These are phyloP conservation scores for Helminthosporium solani DNA, from an alignment of 2,329 filamentous ascomycete genomes.

Conservation along the genomic window DNA sequence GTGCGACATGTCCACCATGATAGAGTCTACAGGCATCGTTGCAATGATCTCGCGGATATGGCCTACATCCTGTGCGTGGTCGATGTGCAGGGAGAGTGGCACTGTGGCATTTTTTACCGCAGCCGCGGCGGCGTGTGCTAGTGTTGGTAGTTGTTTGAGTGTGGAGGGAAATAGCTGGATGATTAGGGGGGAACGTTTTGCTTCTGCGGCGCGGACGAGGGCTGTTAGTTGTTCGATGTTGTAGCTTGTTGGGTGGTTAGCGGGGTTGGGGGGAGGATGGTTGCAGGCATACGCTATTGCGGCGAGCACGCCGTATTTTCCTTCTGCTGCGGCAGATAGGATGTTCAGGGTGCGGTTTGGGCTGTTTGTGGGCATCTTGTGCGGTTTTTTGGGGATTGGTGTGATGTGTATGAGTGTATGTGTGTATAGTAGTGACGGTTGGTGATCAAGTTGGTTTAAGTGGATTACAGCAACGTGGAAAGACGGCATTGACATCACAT, in stretches of 20 bases:
- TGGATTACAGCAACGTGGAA: background rate
- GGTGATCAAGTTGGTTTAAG: background rate
- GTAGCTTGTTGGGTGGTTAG: no score
- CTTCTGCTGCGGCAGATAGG: conserved; percentile 56
- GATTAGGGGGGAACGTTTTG: conserved; percentile 36
- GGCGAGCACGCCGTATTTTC: conserved; percentile 60
- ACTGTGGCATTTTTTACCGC: conserved; percentile 45
- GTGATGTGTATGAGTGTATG: background rate
- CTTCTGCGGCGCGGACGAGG: conserved; percentile 36
- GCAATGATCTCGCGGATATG: conserved; percentile 44
- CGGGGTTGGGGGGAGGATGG: background rate
- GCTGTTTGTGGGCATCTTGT: conserved; percentile 14
- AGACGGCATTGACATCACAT: conserved; percentile 1
- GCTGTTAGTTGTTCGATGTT: conserved; percentile 40
- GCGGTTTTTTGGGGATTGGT: background rate
- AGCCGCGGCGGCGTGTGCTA: conserved; percentile 47
- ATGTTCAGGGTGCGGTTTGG: conserved; percentile 46
- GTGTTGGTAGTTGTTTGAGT: conserved; percentile 60
- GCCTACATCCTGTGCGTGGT: conserved; percentile 49
- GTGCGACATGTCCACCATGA: conserved; percentile 77
- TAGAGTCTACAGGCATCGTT: conserved; percentile 65
- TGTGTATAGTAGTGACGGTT: no score
- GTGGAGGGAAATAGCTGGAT: conserved; percentile 59
- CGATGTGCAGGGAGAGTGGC: conserved; percentile 50
- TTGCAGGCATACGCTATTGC: conserved; percentile 34